Base-by-base conservation (phyloP, 768 basidiomycete genomes). In the Chalciporus piperatus region DNA sequence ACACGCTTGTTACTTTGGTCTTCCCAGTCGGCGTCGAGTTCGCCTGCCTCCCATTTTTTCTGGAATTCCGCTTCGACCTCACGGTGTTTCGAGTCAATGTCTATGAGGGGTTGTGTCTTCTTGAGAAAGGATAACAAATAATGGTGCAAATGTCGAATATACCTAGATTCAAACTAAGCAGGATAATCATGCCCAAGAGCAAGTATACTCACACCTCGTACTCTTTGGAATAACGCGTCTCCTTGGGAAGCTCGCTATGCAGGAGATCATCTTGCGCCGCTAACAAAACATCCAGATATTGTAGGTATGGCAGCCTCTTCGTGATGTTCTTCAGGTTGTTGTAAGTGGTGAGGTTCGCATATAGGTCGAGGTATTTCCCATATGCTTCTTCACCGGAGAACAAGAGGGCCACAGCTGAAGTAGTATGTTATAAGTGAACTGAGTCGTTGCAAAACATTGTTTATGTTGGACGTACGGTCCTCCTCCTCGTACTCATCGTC, bases 331-430 rank as follows among this genome's bases (percentile, higher is more conserved):
- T 91, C 57, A 99, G 70, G 70, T 99, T 99, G 74, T 83, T 85
- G 72, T 90, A 98, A 44, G 88, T 76, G 43, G 87, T 81, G 61
- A 98, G 97, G 52, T 90, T 85, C 45, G 84, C 76, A 68, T 98
- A 91, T 51, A 99, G 69, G 69, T 99, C 97, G 54, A 98, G 81
- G 66, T 96, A 98, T 70, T 90, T 90, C 46, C 97, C 97, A 59
- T 95, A 92, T 8, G 81, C 80, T 67, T 99, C 97, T 74, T 98
- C 96, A 30, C 97, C 97, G 12, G 95, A 96, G 73, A 99, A 99
- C 59, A 96, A 70, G 45, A 90, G 70, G 32, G 88, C 85, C 49
- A 92, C 76, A 47, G 88, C 91, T 92, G 55, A 32, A 52, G 48
- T 38, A 52, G 39, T 19, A 50, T 37, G 35, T 37, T 14, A 41